phyloP scores from a whole-genome alignment of 768 basidiomycete genomes.

The Boletus subcaerulescens region DNA sequence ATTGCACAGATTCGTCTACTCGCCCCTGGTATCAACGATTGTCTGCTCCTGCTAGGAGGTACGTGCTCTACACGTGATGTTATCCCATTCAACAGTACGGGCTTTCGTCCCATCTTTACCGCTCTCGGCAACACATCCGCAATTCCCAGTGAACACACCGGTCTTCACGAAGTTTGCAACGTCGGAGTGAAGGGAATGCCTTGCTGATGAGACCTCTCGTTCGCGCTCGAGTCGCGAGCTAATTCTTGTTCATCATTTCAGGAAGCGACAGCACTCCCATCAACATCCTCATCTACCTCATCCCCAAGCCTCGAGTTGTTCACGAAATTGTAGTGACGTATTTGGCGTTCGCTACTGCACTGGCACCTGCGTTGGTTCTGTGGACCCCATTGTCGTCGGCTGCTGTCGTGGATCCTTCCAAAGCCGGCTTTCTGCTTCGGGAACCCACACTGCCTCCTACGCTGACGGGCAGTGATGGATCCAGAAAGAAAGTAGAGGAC shows the following conservation, averaged over 20 bases:
- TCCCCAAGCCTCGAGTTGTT: constrained; percentile 82
- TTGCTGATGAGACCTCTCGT: too few species aligned
- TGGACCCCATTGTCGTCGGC: constrained; percentile 19
- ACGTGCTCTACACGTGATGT: too few species aligned
- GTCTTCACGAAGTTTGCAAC: too few species aligned
- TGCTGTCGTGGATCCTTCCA: constrained; percentile 19
- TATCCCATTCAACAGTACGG: too few species aligned
- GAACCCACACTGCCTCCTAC: constrained; percentile 43
- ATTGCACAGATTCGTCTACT: background rate
- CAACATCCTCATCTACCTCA: constrained; percentile 59
- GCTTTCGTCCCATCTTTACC: too few species aligned
- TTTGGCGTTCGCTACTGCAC: constrained; percentile 73
- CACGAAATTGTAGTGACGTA: constrained; percentile 90
- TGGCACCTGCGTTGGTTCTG: constrained; percentile 18
- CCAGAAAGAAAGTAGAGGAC: constrained; percentile 18
- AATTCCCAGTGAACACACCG: too few species aligned
- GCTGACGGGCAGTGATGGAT: constrained; percentile 32
- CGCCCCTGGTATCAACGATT: background rate
- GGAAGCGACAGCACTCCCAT: constrained; percentile 25
- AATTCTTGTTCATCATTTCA: too few species aligned
- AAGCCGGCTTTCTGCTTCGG: constrained; percentile 55
- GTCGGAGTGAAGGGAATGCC: too few species aligned
- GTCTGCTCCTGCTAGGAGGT: background rate
- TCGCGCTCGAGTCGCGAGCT: too few species aligned
- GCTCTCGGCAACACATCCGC: too few species aligned